Percentiles rank a stretch among this genome's conserved stretches.
These are phyloP conservation scores for Hirsutella rhossiliensis DNA, from an alignment of 2,329 filamentous ascomycete species.

Conservation along the genomic window DNA sequence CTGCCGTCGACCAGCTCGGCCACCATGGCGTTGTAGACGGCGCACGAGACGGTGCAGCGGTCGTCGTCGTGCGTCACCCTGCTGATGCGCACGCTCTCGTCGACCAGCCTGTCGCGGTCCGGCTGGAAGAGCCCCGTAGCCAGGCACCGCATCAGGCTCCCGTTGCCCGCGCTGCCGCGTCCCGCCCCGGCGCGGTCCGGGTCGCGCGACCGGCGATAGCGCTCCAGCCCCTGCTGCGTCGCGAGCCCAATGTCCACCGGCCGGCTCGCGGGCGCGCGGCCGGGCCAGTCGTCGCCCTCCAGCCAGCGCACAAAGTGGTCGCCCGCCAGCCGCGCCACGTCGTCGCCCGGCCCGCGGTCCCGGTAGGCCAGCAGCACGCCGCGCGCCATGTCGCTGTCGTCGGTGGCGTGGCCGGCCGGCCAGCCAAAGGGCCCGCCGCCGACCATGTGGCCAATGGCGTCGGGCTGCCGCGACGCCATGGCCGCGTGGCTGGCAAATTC, in stretches of 20 bases:
- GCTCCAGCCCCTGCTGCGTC: slow-evolving; percentile 19
- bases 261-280: slow-evolving; percentile 14
- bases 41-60: slow-evolving; percentile 23
- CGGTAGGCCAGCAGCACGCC: slow-evolving; percentile 31
- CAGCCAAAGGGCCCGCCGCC: slow-evolving; percentile 32
- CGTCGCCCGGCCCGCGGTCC: slow-evolving; percentile 10
- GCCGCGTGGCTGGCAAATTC: slow-evolving; percentile 25
- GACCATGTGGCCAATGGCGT: slow-evolving; percentile 26
- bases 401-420: slow-evolving; percentile 30
- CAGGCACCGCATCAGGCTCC: slow-evolving; percentile 34
- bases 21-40: slow-evolving; percentile 27
- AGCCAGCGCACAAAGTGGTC: slow-evolving; percentile 29
- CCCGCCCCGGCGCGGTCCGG: slow-evolving; percentile 24
- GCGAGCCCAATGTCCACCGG: slow-evolving; percentile 29
- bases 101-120: slow-evolving; percentile 12
- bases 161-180: slow-evolving; percentile 27
- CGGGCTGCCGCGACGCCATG: slow-evolving; percentile 22
- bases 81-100: slow-evolving; percentile 23
- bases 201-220: slow-evolving; percentile 16
- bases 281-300: slow-evolving; percentile 30
- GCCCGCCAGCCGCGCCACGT: slow-evolving; percentile 22
- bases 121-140: slow-evolving; percentile 28
- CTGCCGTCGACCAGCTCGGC: slow-evolving; percentile 16
- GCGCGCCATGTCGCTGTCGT: slow-evolving; percentile 35
- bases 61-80: slow-evolving; percentile 26